These are phyloP conservation scores for Boechera divaricarpa DNA, from an alignment of 345 rosid genomes.

Conservation along the genomic window DNA sequence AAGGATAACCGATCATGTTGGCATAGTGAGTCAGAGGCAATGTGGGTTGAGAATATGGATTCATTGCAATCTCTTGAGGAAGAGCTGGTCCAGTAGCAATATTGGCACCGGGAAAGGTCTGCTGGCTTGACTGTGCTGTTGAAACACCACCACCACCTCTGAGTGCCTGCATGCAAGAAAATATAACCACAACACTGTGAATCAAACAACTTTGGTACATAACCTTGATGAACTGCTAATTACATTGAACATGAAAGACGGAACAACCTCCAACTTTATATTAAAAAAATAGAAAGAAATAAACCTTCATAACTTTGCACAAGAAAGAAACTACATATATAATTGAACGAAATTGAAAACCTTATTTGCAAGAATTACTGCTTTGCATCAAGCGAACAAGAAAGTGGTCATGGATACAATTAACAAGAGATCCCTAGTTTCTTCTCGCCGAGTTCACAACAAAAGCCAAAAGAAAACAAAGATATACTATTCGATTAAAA, in stretches of 20 bases:
- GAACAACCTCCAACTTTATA: neutral
- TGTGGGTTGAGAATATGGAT: conserved; percentile 80
- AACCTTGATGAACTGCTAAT: neutral
- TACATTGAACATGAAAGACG: neutral
- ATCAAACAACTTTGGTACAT: neutral
- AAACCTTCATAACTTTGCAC: neutral
- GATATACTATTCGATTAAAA: neutral
- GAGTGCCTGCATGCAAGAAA: conserved; percentile 51
- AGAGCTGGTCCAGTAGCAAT: conserved; percentile 75
- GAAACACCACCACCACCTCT: conserved; percentile 61
- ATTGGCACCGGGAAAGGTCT: conserved; percentile 59
- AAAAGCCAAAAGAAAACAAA: neutral
- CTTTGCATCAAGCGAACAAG: neutral
- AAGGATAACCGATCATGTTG: conserved; percentile 84
- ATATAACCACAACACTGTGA: conserved; percentile 21
- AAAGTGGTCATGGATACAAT: neutral
- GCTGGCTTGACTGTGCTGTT: conserved; percentile 67
- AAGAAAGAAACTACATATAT: neutral
- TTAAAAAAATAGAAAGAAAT: too few species aligned
- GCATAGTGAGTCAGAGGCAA: conserved; percentile 81
- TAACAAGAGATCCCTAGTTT: neutral
- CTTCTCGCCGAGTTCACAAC: neutral
- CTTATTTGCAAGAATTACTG: neutral
- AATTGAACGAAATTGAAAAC: neutral
- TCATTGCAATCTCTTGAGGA: conserved; percentile 84